Conservation (phyloP, 2,329 filamentous ascomycete genomes). For the Aureobasidium musti region DNA sequence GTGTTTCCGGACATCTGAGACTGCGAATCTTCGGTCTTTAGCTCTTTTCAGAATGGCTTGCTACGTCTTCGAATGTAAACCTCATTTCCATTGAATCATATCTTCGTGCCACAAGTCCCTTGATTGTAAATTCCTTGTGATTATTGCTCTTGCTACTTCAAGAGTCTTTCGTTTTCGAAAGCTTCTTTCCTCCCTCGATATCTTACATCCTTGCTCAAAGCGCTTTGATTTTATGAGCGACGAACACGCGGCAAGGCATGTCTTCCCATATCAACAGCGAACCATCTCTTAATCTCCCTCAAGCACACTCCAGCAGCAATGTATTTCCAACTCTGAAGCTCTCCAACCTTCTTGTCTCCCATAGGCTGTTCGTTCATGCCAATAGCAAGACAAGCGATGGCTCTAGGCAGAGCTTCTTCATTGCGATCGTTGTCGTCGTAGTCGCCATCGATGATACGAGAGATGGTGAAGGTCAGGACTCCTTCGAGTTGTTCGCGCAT, state of each 20-base stretch:
- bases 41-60: too few species aligned
- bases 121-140: too few species aligned
- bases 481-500: slow-evolving; percentile 47
- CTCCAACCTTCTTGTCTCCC: slow-evolving; percentile 39
- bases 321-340: slow-evolving; percentile 56
- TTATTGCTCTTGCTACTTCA: background rate
- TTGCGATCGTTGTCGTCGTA: slow-evolving; percentile 38
- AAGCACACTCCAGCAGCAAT: slow-evolving; percentile 55
- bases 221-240: background rate
- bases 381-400: slow-evolving; percentile 54
- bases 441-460: slow-evolving; percentile 49
- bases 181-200: background rate
- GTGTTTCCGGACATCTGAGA: too few species aligned
- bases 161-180: background rate
- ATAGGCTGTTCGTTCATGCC: slow-evolving; percentile 43
- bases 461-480: slow-evolving; percentile 47
- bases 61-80: too few species aligned
- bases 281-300: slow-evolving; percentile 50
- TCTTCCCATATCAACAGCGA: slow-evolving; percentile 11
- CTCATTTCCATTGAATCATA: too few species aligned
- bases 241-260: slow-evolving; percentile 3
- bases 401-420: slow-evolving; percentile 50
- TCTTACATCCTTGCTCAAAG: background rate
- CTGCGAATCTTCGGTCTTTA: too few species aligned
- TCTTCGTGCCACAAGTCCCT: too few species aligned